phyloP scores from a whole-genome alignment of 2,329 filamentous ascomycete genomes.

The Pseudogymnoascus sp. region DNA sequence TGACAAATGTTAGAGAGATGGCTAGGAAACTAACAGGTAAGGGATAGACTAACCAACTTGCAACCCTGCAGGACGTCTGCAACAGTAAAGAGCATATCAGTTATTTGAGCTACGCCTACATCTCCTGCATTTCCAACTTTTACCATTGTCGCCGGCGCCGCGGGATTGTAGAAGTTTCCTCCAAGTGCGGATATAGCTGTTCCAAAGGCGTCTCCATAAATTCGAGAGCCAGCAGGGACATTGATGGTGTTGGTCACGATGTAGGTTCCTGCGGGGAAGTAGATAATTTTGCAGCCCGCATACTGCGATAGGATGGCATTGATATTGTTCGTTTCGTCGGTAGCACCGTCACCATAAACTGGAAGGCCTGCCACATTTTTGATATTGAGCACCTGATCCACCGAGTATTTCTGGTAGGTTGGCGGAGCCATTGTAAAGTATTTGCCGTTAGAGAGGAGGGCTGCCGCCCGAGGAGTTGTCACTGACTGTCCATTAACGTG shows the following conservation, averaged over 20 bases:
- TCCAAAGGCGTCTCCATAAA: slow-evolving; percentile 47
- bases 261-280: slow-evolving; percentile 38
- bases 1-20: background rate
- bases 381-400: slow-evolving; percentile 38
- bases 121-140: too few relatives aligned
- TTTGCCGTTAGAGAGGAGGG: too few relatives aligned
- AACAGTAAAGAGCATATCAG: slow-evolving; percentile 45
- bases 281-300: slow-evolving; percentile 34
- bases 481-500: too few relatives aligned
- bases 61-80: slow-evolving; percentile 35
- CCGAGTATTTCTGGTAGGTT: slow-evolving; percentile 37
- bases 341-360: slow-evolving; percentile 14
- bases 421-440: slow-evolving; percentile 20
- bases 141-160: too few relatives aligned
- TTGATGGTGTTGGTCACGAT: slow-evolving; percentile 39
- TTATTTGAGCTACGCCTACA: slow-evolving; percentile 41
- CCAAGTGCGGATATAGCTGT: slow-evolving; percentile 43
- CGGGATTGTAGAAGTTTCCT: slow-evolving; percentile 33
- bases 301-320: slow-evolving; percentile 13
- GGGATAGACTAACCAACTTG: background rate
- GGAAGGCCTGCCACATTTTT: slow-evolving; percentile 32
- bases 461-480: too few relatives aligned
- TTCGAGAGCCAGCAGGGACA: slow-evolving; percentile 40
- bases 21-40: background rate
- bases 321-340: slow-evolving; percentile 13